Conservation (phyloP, 306 rosid species). For the Spatholobus suberectus region DNA sequence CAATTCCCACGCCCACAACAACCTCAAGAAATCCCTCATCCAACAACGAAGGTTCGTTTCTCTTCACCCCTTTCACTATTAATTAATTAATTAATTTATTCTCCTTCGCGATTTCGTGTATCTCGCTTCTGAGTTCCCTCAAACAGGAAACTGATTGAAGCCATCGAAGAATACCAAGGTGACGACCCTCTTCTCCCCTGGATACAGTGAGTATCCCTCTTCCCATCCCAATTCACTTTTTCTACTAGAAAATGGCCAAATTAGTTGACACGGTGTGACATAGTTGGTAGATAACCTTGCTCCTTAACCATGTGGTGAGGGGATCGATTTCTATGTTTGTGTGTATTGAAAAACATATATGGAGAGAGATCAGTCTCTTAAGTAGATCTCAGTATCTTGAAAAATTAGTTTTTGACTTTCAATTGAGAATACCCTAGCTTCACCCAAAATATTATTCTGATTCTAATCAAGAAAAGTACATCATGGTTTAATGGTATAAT, state of each 20-base stretch:
- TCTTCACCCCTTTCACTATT: not conserved
- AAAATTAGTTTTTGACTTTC: too few species aligned
- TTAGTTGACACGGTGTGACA: not conserved
- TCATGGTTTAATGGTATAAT: not conserved
- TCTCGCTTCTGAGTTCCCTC: not conserved
- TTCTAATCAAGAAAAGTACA: not conserved
- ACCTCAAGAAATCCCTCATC: conserved; percentile 67
- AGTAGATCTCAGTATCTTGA: too few species aligned
- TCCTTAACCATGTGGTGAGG: too few species aligned
- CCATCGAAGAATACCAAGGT: conserved; percentile 74
- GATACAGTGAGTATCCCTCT: conserved; percentile 66
- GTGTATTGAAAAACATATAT: too few species aligned
- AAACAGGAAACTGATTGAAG: conserved; percentile 66
- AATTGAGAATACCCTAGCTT: too few species aligned
- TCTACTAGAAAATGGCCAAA: not conserved
- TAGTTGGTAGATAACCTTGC: too few species aligned
- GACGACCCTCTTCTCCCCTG: conserved; percentile 94
- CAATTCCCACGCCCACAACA: conserved; percentile 59
- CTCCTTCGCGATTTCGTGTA: too few species aligned
- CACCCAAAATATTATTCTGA: not conserved
- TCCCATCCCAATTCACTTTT: not conserved
- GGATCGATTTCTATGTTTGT: too few species aligned
- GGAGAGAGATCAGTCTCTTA: too few species aligned
- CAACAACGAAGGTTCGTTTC: conserved; percentile 58
- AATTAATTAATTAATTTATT: not conserved